A percentile compares a stretch with the other conserved stretches of the same genome.
Evolutionary conservation across 73 alveolate genomes (phyloP).

Genomic region (Paramecium tetraurelia): DNA sequence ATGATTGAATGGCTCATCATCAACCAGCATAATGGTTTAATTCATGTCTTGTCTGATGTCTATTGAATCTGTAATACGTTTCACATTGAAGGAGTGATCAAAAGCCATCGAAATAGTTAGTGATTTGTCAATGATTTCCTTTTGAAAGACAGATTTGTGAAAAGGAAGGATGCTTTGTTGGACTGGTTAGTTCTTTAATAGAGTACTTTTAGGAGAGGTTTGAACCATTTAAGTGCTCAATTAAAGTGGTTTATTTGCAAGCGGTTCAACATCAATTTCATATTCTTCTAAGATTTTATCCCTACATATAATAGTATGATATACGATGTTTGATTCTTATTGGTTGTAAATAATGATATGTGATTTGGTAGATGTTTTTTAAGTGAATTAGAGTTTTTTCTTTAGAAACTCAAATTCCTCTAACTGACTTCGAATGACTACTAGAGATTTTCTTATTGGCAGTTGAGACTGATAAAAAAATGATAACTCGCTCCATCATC

Average conservation of each 20-base stretch:
- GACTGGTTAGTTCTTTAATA: neutral
- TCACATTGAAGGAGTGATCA: neutral
- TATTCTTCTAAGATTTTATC: neutral
- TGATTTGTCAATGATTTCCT: neutral
- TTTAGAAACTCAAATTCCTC: neutral
- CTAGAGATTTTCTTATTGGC: neutral
- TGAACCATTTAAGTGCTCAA: neutral
- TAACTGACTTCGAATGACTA: neutral
- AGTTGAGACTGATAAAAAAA: neutral
- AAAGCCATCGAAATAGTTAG: neutral
- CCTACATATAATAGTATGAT: neutral
- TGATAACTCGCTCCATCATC: neutral
- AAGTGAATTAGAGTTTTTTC: neutral
- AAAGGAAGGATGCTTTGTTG: neutral
- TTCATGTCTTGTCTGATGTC: neutral
- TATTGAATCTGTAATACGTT: neutral
- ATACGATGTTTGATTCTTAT: neutral
- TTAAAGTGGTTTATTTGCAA: neutral
- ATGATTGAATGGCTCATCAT: slow-evolving; percentile 53
- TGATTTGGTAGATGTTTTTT: neutral
- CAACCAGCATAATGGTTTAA: neutral
- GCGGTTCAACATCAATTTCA: neutral
- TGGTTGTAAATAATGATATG: neutral
- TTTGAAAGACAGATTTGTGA: neutral
- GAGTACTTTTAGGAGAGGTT: neutral